Base-by-base conservation (phyloP, 352 stramenopile genomes). In the Phytophthora citricola region DNA sequence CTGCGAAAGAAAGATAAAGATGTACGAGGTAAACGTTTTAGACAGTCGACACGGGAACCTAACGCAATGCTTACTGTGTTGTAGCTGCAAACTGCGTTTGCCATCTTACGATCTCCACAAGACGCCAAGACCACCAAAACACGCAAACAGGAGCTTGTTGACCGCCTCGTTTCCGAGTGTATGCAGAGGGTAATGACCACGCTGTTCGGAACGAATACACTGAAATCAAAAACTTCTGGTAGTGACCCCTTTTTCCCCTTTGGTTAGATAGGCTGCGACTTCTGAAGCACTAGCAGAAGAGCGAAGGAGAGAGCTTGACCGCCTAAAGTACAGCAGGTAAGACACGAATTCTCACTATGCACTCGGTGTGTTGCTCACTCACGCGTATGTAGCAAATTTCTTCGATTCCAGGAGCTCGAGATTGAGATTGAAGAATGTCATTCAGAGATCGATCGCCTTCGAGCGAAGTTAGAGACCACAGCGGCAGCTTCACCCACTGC, bases 1-100 rank as follows among this genome's bases (percentile, higher is more conserved):
- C 59, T 92, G 29, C 79, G 76, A 26, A 90, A 87, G 56, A 92
- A 87, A 49, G 81, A 90, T 47, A 85, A 84, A 68, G 81, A 89
- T 39, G 83, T 86, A 67, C 12, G 76, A 31, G 22, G 40, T 12
- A 17, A 36, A 36, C 3, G 1, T 14, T 36, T 12, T 9, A 14
- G 8, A 4, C 2, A 36, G 31, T 36, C 11, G 31, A 14, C 9
- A 36, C 31, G 9, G 31, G 31, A 36, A 14, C 11, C 31, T 36
- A 36, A 36, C 31, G 29, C 29, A 32, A 9, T 32, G 7, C 29
- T 32, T 32, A 32, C 7, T 36, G 8, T 36, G 17, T 20, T 29
- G 22, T 46, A 92, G 83, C 43, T 92, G 3, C 81, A 90, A 59
- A 72, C 71, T 51, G 63, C 83, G 15, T 90, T 92, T 62, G 78